These are phyloP conservation scores for Juncus inflexus DNA, from an alignment of 176 grass and related monocot genomes.

Conservation along the genomic window DNA sequence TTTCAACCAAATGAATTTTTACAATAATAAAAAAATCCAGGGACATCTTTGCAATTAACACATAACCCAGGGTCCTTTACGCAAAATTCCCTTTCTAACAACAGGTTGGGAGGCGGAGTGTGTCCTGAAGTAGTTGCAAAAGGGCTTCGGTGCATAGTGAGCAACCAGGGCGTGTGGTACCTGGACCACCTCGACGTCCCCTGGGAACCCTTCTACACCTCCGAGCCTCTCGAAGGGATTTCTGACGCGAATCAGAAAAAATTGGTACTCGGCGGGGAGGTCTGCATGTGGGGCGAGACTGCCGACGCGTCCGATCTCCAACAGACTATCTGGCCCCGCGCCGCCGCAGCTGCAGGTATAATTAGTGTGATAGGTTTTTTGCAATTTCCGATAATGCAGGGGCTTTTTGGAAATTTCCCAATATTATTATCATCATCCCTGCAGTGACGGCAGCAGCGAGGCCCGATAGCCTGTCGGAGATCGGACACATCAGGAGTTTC, in stretches of 20 bases:
- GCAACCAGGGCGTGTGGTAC: conserved; percentile 95
- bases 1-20: no score
- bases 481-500: conserved; percentile 55
- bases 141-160: conserved; percentile 95
- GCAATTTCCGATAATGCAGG: no score
- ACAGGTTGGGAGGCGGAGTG: conserved; percentile 84
- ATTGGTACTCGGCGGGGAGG: conserved; percentile 81
- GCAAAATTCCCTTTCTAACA: no score
- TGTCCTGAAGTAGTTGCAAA: conserved; percentile 79
- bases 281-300: conserved; percentile 94
- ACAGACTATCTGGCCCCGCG: conserved; percentile 94
- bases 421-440: not conserved
- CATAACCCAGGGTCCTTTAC: no score
- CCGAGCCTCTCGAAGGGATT: conserved; percentile 74
- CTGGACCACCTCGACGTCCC: conserved; percentile 92
- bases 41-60: no score
- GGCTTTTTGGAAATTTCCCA: no score
- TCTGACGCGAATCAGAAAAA: conserved; percentile 49
- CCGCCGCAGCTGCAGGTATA: conserved; percentile 81
- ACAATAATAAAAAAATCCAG: no score
- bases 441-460: conserved; percentile 40
- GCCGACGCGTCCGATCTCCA: conserved; percentile 76
- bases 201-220: conserved; percentile 78
- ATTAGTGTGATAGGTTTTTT: not conserved
- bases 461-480: conserved; percentile 83